Evolutionary conservation across 2,329 filamentous ascomycete genomes (phyloP).

Genomic region (Scedosporium dehoogii): DNA sequence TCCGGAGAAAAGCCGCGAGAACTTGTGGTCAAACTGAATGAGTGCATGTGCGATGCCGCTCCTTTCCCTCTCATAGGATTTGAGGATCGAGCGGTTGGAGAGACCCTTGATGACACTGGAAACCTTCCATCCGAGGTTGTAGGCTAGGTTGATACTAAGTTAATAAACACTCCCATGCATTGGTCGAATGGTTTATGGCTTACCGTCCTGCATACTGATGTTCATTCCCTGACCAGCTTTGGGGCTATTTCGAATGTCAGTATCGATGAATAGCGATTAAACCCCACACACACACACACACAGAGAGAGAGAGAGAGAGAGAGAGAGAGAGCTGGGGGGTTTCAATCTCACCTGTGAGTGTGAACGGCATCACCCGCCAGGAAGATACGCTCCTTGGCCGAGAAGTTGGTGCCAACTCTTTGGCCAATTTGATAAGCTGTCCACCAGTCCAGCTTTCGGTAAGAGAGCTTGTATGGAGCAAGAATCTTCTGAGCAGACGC

Average conservation of each 20-base stretch:
- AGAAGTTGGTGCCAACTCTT: slow-evolving; percentile 44
- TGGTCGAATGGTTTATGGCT: not conserved
- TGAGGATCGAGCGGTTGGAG: slow-evolving; percentile 27
- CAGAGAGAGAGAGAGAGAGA: not conserved
- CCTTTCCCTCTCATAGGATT: slow-evolving; percentile 42
- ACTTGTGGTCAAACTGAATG: slow-evolving; percentile 35
- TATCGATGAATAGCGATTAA: not conserved
- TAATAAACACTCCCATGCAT: not conserved
- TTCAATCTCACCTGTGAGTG: slow-evolving; percentile 16
- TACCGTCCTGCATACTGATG: slow-evolving; percentile 50
- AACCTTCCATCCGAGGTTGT: slow-evolving; percentile 28
- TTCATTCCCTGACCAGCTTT: slow-evolving; percentile 61
- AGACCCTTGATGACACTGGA: slow-evolving; percentile 24
- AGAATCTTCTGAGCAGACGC: slow-evolving; percentile 53
- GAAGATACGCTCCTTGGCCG: slow-evolving; percentile 47
- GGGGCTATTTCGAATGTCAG: slow-evolving; percentile 19
- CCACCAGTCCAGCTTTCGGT: slow-evolving; percentile 57
- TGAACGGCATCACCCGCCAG: slow-evolving; percentile 48
- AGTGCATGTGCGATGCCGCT: slow-evolving; percentile 33
- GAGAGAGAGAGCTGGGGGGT: no score
- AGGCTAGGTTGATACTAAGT: slow-evolving; percentile 16
- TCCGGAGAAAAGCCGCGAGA: slow-evolving; percentile 40
- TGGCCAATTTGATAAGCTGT: slow-evolving; percentile 56
- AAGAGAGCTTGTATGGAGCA: slow-evolving; percentile 54
- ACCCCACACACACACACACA: not conserved